Evolutionary conservation across 2,329 filamentous ascomycete species (phyloP), one percentile per base, ranked within the genome.

Genomic region (Lachnellula suecica): DNA sequence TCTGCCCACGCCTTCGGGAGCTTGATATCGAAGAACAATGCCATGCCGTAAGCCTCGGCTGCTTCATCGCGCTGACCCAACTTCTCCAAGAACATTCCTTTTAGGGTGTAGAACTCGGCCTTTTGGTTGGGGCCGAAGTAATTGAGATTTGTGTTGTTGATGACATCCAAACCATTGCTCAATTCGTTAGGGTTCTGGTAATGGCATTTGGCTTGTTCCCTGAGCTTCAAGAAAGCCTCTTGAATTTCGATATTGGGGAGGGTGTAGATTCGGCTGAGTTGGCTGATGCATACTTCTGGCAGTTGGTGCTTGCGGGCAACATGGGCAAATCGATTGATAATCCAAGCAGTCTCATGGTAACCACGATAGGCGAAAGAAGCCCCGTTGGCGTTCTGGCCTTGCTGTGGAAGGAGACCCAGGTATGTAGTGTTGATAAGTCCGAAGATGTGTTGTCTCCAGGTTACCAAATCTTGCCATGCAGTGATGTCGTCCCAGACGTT

Each of bases 401-500:
- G 87, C 17, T 83, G 85, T 2, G 91, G 92, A 35, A 97, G 76
- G 42, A 99, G 80, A 49, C 85, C 83, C 10, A 99, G 81, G 66
- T 99, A 99, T 0, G 91, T 96, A 44, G 83, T 84, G 69, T 99
- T 99, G 73, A 99, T 97, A 22, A 99, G 81, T 52, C 91, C 88
- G 75, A 99, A 99, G 55, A 99, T 97, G 71, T 99, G 94, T 69
- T 99, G 95, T 61, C 94, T 85, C 94, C 94, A 99, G 1, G 94
- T 99, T n/a, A 99, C 94, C 37, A 99, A 77, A 68, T 99, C 95
- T 70, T 99, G 94, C 94, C 94, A 99, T 35, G 94, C 91, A 59
- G 95, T 96, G 70, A 99, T 99, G 69, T 99, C 94, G 69, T 99
- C 94, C 94, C 94, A 99, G 3, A 96, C 88, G 66, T 99, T 99